phyloP scores from a whole-genome alignment of 1,284 basidiomycete genomes.

The Cryptococcus sp. region DNA sequence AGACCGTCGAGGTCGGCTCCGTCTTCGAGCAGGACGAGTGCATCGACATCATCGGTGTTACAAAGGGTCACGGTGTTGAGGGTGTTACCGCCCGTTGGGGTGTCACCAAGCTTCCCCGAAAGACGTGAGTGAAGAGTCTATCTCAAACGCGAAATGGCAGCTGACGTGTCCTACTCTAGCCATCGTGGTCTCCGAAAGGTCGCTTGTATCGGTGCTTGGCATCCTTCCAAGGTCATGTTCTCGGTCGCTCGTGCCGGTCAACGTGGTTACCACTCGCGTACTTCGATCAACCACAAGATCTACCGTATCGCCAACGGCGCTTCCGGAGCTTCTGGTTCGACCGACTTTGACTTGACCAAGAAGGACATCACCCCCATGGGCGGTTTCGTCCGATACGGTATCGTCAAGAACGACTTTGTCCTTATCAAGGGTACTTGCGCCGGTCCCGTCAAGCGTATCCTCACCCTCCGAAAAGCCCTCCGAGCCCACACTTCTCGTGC shows the following conservation, averaged over 20 bases:
- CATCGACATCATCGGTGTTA: conserved; percentile 96
- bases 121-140: conserved; percentile 11
- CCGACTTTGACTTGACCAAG: conserved; percentile 89
- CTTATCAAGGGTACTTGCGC: conserved; percentile 93
- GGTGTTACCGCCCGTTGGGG: conserved; percentile 99
- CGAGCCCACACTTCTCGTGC: conserved; percentile 57
- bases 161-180: conserved; percentile 3
- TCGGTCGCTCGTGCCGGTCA: conserved; percentile 99
- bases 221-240: conserved; percentile 78
- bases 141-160: conserved; percentile 76
- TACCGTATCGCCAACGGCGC: conserved; percentile 88
- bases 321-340: conserved; percentile 84
- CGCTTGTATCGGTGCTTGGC: conserved; percentile 85
- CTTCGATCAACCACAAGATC: conserved; percentile 98
- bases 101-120: conserved; percentile 61
- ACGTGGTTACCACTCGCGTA: conserved; percentile 99
- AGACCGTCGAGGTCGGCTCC: conserved; percentile 81
- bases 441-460: conserved; percentile 95
- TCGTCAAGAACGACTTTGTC: conserved; percentile 97
- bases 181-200: conserved; percentile 99
- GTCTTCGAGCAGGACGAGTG: conserved; percentile 98
- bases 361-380: conserved; percentile 98
- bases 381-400: conserved; percentile 97
- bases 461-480: conserved; percentile 47
- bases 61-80: conserved; percentile 98